Evolutionary conservation across 352 stramenopile genomes (phyloP), one percentile per base, ranked within the genome.

Genomic region (Phytophthora citricola): DNA sequence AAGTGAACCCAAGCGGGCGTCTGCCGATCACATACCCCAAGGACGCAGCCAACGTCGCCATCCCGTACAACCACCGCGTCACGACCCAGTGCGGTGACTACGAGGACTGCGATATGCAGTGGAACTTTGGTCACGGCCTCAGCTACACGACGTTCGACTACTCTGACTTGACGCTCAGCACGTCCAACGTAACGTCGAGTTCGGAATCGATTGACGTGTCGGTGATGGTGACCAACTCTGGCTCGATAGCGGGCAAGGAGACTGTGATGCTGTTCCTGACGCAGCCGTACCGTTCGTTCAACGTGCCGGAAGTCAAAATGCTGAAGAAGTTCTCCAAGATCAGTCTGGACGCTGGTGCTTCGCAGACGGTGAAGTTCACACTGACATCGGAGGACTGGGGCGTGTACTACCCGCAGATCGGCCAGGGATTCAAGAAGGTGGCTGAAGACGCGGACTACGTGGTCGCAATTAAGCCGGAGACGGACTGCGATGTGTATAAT

Each of bases 1-100:
- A 70, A 15, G 75, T 88, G 32, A 94, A 93, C 60, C 87, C 89
- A 12, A 95, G 85, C 22, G 89, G 89, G 8, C 66, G 80, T 36
- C 69, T 96, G n/a, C 83, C 88, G 10, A 89, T 96, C 62, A 95
- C 86, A 14, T 97, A 92, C 72, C 85, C 83, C n/a, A 83, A 83
- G 56, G 62, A 87, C 47, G 55, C 70, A 2, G 76, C 53, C 14
- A 88, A 84, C 45, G 63, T 86, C 40, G 56, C 71, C 12, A 88
- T 90, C 48, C 72, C 76, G 27, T 93, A 93, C 78, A 90, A 90
- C 61, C 81, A 90, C 56, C 81, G 58, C 5, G 77, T 82, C n/a
- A 85, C 45, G 7, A 71, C 69, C 3, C 68, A 74, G 10, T 92
- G 83, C 29, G 65, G 56, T 9, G 50, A 59, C 11, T 71, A 71